phyloP scores from a whole-genome alignment of 2,329 filamentous ascomycete species.

The Fusarium agapanthi region DNA sequence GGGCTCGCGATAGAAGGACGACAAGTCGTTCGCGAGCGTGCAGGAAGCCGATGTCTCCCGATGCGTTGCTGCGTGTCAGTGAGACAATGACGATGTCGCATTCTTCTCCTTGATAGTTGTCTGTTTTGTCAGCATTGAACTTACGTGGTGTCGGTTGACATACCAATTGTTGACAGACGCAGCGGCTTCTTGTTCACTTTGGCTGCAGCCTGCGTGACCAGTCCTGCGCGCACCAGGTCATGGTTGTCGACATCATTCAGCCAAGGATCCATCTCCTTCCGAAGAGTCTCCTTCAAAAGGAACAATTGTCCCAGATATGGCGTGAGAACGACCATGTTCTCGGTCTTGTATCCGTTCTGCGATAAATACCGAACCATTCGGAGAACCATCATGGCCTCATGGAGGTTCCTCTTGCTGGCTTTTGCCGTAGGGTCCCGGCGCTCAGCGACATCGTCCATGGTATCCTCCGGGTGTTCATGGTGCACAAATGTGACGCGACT shows the following conservation, averaged over 20 bases:
- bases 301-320: conserved; percentile 77
- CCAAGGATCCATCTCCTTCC: conserved; percentile 67
- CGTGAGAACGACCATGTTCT: conserved; percentile 73
- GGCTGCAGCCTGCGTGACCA: conserved; percentile 63
- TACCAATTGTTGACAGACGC: conserved; percentile 75
- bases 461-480: conserved; percentile 64
- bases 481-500: conserved; percentile 72
- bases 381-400: conserved; percentile 73
- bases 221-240: conserved; percentile 67
- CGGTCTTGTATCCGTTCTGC: conserved; percentile 75
- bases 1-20: conserved; percentile 73
- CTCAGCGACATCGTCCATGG: conserved; percentile 54
- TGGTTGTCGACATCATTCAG: conserved; percentile 74
- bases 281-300: conserved; percentile 62
- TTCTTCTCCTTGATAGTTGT: conserved; percentile 84
- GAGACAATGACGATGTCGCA: conserved; percentile 76
- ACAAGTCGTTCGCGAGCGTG: conserved; percentile 71
- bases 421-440: conserved; percentile 58
- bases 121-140: conserved; percentile 47
- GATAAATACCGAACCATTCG: conserved; percentile 71
- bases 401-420: conserved; percentile 66
- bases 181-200: conserved; percentile 62
- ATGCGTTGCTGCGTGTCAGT: conserved; percentile 71
- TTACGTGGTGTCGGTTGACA: conserved; percentile 22
- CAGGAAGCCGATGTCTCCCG: conserved; percentile 77